Percentiles rank a stretch among this genome's conserved stretches.
Conservation (phyloP, 306 rosid genomes). For the Glycine latifolia region DNA sequence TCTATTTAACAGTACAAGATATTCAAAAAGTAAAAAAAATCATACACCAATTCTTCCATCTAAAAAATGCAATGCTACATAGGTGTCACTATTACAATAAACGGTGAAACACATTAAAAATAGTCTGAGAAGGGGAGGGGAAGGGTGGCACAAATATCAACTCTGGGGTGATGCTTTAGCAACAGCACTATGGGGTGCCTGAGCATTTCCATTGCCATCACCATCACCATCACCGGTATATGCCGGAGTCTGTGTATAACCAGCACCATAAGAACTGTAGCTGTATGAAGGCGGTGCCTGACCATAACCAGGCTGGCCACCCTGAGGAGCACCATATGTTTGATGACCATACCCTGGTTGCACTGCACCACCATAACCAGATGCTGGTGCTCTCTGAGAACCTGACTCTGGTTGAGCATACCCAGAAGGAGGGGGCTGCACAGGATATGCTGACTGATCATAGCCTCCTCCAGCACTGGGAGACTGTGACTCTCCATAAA, state of each 20-base stretch:
- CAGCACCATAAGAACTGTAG: slow-evolving; percentile 66
- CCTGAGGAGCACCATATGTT: slow-evolving; percentile 69
- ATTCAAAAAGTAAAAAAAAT: not conserved
- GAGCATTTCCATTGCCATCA: slow-evolving; percentile 49
- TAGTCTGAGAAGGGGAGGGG: not conserved
- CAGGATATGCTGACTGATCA: slow-evolving; percentile 72
- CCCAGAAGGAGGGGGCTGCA: slow-evolving; percentile 76
- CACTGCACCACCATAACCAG: slow-evolving; percentile 64
- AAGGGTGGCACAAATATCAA: slow-evolving; percentile 40
- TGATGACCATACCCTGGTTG: slow-evolving; percentile 82
- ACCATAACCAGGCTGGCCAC: no score
- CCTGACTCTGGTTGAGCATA: slow-evolving; percentile 77
- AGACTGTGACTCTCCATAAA: slow-evolving; percentile 75
- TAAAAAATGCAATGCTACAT: slow-evolving; percentile 49
- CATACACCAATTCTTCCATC: slow-evolving; percentile 35
- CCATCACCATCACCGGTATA: slow-evolving; percentile 76
- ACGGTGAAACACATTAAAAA: not conserved
- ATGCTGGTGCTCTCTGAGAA: slow-evolving; percentile 65
- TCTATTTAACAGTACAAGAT: not conserved
- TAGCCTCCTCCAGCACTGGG: slow-evolving; percentile 70
- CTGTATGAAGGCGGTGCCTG: slow-evolving; percentile 76
- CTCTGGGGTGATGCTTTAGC: slow-evolving; percentile 84
- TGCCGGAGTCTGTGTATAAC: slow-evolving; percentile 69
- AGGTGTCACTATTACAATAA: slow-evolving; percentile 38
- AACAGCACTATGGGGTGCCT: slow-evolving; percentile 60